Base-by-base conservation (phyloP, 345 rosid genomes). In the Citropsis articulata region DNA sequence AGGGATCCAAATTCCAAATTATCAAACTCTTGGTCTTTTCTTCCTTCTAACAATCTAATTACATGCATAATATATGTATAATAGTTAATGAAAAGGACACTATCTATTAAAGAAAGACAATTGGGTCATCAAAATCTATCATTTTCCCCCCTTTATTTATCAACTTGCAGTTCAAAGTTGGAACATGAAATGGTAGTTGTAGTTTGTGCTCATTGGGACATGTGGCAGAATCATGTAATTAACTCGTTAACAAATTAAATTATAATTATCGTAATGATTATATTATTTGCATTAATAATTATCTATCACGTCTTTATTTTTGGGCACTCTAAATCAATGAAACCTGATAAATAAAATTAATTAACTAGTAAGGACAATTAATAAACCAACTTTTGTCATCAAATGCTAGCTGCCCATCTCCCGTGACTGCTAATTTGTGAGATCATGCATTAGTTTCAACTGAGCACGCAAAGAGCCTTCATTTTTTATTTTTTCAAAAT, bases 161-260 rank as follows among this genome's bases (percentile, higher is more conserved):
- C 78, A 65, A 66, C 78, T 76, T 65, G 4, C 64, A 14, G 21
- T 57, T 76, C 72, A 76, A 66, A 76, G 64, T 76, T 66, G 63
- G 78, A 45, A 13, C 5, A 0, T 45, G 18, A 45, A 76, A 76
- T 24, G 53, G 78, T 76, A n/a, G 78, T 36, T 76, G 65, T 8
- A 14, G 18, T 50, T 50, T 9, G 53, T 66, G 42, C n/a, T 31
- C 7, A 53, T 33, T 30, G 7, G 60, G 48, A n/a, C 72, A 75
- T 42, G n/a, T 66, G 78, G 71, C 71, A 66, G 7, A 18, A 50
- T 8, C 61, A n/a, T 21, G 2, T 19, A 12, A 27, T 36, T 16
- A 22, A 18, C 12, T 28, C 30, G 30, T 65, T 48, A 63, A 40
- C 33, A 40, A 40, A 25, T 60, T 27, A 55, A 42, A 9, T 9